phyloP scores from a whole-genome alignment of 306 rosid species.

The Alnus glutinosa region DNA sequence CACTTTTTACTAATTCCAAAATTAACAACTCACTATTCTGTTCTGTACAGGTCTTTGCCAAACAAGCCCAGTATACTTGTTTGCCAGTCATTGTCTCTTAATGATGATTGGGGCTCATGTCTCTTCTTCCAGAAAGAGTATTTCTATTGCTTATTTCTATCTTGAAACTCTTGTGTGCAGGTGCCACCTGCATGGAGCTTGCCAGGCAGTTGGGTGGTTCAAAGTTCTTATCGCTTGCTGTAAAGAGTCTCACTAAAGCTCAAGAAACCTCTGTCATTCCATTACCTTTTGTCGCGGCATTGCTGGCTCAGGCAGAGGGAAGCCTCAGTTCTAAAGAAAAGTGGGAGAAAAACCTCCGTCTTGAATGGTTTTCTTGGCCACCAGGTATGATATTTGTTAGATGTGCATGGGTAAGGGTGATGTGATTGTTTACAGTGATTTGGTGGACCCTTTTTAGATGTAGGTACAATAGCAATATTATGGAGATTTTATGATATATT shows the following conservation, averaged over 20 bases:
- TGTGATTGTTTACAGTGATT: background rate
- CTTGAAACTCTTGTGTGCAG: conserved; percentile 44
- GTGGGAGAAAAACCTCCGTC: conserved; percentile 68
- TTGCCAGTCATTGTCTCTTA: background rate
- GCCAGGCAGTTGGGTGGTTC: conserved; percentile 45
- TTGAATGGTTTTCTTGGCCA: conserved; percentile 88
- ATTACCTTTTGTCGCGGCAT: conserved; percentile 62
- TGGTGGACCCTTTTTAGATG: background rate
- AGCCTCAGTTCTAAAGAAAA: conserved; percentile 79
- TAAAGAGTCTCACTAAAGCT: conserved; percentile 62
- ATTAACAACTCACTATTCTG: too few relatives aligned
- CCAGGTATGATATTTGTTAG: conserved; percentile 64
- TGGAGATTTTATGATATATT: background rate
- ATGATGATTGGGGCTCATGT: background rate
- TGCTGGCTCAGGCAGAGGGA: conserved; percentile 87
- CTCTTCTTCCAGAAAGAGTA: background rate
- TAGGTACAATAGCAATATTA: background rate
- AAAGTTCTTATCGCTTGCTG: conserved; percentile 51
- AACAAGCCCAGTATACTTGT: background rate
- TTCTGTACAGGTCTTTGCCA: too few relatives aligned
- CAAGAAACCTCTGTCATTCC: conserved; percentile 48
- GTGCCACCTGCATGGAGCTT: conserved; percentile 80
- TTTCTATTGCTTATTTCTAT: conserved; percentile 11
- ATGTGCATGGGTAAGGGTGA: background rate
- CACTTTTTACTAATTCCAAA: too few relatives aligned